These are phyloP conservation scores for Neocucurbitaria cava DNA, from an alignment of 2,329 filamentous ascomycete genomes.

Conservation along the genomic window DNA sequence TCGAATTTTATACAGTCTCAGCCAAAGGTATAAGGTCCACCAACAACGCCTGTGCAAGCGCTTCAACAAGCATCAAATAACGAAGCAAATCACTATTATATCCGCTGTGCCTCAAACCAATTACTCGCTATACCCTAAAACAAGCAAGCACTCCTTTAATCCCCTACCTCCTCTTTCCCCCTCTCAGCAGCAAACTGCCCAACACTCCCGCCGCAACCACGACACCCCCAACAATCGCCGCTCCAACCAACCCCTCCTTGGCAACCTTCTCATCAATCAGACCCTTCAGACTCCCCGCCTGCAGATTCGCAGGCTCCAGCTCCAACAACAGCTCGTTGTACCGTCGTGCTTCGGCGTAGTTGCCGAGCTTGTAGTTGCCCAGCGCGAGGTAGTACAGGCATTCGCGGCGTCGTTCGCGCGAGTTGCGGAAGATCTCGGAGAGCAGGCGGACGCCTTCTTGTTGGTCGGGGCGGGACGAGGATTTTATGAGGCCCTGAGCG, in stretches of 20 bases:
- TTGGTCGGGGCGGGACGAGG: slow-evolving; percentile 80
- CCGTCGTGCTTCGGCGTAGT: slow-evolving; percentile 91
- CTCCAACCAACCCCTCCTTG: slow-evolving; percentile 90
- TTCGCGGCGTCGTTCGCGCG: slow-evolving; percentile 91
- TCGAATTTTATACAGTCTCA: slow-evolving; percentile 12
- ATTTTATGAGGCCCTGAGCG: slow-evolving; percentile 89
- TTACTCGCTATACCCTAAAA: too few species aligned
- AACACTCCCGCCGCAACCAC: slow-evolving; percentile 93
- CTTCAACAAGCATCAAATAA: slow-evolving; percentile 4
- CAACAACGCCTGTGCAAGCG: slow-evolving; percentile 36
- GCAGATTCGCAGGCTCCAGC: slow-evolving; percentile 88
- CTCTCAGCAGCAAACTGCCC: slow-evolving; percentile 83
- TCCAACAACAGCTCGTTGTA: slow-evolving; percentile 95
- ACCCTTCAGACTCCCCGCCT: slow-evolving; percentile 83
- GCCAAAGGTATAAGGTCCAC: slow-evolving; percentile 27
- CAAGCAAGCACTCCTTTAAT: too few species aligned
- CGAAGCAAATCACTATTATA: not conserved
- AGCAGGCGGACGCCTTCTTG: slow-evolving; percentile 93
- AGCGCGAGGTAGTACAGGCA: slow-evolving; percentile 98
- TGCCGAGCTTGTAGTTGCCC: slow-evolving; percentile 97
- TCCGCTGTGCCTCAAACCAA: not conserved
- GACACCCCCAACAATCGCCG: slow-evolving; percentile 92
- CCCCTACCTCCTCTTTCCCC: slow-evolving; percentile 66
- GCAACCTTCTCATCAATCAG: slow-evolving; percentile 97
- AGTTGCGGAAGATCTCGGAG: slow-evolving; percentile 93